phyloP scores from a whole-genome alignment of 164 flowering plant species.

The Cinnamomum chago region DNA sequence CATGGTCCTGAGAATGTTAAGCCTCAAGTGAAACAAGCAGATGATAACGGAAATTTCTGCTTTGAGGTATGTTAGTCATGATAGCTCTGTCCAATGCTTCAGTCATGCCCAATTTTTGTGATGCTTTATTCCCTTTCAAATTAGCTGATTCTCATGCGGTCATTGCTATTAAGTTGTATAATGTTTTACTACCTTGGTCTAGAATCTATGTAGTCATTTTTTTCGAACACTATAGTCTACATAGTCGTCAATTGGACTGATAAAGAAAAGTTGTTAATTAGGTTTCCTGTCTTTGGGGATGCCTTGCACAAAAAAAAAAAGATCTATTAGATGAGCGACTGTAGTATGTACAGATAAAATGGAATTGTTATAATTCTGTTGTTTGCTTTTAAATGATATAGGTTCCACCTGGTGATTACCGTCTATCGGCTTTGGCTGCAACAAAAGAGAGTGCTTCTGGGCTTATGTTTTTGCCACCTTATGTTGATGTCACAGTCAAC shows the following conservation, averaged over 20 bases:
- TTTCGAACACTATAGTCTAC: no score
- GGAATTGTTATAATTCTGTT: not conserved
- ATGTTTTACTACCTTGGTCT: not conserved
- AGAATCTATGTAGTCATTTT: not conserved
- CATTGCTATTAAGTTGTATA: not conserved
- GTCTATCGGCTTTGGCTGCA: slow-evolving; percentile 72
- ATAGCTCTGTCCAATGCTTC: not conserved
- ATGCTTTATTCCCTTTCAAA: no score
- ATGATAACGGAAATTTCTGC: slow-evolving; percentile 78
- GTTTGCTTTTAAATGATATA: slow-evolving; percentile 19
- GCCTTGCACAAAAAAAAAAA: no score
- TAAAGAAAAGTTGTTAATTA: no score
- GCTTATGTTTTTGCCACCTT: slow-evolving; percentile 70
- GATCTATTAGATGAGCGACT: no score
- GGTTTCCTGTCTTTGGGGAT: no score
- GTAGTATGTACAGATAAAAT: no score
- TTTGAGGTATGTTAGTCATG: slow-evolving; percentile 63
- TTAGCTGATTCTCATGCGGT: not conserved
- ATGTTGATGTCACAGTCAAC: slow-evolving; percentile 65
- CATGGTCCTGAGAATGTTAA: slow-evolving; percentile 90
- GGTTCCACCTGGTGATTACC: slow-evolving; percentile 94
- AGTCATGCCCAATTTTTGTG: not conserved
- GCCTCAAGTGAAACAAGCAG: slow-evolving; percentile 75
- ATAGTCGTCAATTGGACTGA: no score
- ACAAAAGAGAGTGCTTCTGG: slow-evolving; percentile 55